These are phyloP conservation scores for Microglena sp. DNA, from an alignment of 139 green algal genomes.

Conservation along the genomic window DNA sequence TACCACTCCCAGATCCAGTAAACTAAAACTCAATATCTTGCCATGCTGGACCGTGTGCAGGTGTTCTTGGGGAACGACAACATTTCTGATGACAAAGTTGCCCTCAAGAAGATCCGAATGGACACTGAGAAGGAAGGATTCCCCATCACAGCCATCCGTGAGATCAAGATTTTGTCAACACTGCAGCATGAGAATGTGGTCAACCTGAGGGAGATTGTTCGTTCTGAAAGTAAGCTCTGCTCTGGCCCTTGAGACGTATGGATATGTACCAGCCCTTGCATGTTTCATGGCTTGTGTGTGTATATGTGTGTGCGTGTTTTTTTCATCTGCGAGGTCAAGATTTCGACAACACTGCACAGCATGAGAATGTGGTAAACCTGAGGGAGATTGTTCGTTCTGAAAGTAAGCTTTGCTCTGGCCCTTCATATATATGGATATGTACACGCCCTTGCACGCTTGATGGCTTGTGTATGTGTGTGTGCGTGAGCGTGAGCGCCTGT, in stretches of 20 bases:
- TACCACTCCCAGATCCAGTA: neutral
- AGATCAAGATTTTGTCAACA: constrained; percentile 95
- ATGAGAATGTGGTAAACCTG: constrained; percentile 92
- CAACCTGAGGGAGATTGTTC: constrained; percentile 91
- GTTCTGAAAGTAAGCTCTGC: constrained; percentile 50
- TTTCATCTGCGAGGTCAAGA: constrained; percentile 97
- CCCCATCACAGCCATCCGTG: constrained; percentile 91
- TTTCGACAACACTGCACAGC: constrained; percentile 77
- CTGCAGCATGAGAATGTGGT: constrained; percentile 90
- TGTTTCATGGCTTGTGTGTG: too few relatives aligned
- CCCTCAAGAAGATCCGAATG: constrained; percentile 97
- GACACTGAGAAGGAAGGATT: constrained; percentile 99
- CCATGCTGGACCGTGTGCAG: neutral
- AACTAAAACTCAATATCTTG: neutral
- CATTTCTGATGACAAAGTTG: constrained; percentile 39
- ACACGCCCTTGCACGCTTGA: too few relatives aligned
- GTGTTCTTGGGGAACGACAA: constrained; percentile 36
- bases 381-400: constrained; percentile 91
- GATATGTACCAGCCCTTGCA: too few relatives aligned
- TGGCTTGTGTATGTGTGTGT: too few relatives aligned
- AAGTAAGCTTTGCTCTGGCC: constrained; percentile 23
- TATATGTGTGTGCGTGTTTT: constrained; percentile 97
- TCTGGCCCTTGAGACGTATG: neutral
- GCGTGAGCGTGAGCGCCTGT: constrained; percentile 98
- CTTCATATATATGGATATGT: too few relatives aligned